Percentiles rank a stretch among this genome's conserved stretches.
phyloP scores from a whole-genome alignment of 768 basidiomycete genomes.

The Suillus discolor region DNA sequence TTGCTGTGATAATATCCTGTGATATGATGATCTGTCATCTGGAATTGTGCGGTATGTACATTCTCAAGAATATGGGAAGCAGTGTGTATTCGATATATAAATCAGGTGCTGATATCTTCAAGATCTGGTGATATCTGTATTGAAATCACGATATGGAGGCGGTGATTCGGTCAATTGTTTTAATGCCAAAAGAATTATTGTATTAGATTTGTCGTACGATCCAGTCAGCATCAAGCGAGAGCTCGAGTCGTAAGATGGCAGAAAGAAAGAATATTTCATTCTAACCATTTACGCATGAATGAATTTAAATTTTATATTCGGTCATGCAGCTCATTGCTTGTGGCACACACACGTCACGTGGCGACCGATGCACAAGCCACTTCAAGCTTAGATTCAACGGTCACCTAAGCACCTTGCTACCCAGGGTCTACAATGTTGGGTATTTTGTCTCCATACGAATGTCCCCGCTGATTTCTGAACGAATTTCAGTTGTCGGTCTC shows the following conservation, averaged over 20 bases:
- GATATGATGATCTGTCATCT: not conserved
- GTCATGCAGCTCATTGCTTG: no score
- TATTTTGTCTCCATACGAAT: not conserved
- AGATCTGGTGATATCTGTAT: not conserved
- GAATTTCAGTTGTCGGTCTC: conserved; percentile 77
- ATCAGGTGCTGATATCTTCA: not conserved
- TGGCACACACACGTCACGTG: no score
- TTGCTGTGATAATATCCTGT: not conserved
- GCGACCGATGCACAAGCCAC: no score
- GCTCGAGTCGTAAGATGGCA: no score
- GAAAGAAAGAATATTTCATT: no score
- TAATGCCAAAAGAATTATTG: not conserved
- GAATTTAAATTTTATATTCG: no score
- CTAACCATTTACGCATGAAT: no score
- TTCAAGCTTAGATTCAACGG: not conserved
- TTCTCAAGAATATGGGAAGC: not conserved
- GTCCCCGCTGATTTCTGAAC: not conserved
- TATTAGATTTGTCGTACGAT: not conserved
- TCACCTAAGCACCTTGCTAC: not conserved
- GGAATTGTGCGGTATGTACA: not conserved
- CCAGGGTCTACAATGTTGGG: not conserved
- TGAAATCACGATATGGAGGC: not conserved
- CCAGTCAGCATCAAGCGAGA: not conserved
- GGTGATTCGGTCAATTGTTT: not conserved
- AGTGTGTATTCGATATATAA: not conserved